Base-by-base conservation (phyloP, 257 asterid genomes). In the Sherardia arvensis region DNA sequence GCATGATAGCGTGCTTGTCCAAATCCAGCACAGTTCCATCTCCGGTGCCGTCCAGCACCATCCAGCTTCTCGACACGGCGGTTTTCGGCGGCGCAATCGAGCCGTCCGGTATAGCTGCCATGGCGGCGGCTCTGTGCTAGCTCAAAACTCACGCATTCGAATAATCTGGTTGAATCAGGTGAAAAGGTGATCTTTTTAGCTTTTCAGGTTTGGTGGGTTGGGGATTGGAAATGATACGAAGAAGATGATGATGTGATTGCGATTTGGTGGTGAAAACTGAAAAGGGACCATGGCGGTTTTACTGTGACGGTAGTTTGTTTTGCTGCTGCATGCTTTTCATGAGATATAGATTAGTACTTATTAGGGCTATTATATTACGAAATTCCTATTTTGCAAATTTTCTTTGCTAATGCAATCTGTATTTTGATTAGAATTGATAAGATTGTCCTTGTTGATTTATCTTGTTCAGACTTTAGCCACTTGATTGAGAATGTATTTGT, bases 1-100 rank as follows among this genome's bases (percentile, higher is more conserved):
- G 78, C 97, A 92, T 83, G 21, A 89, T 85, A 36, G 81, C 87
- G 58, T 75, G 78, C 78, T 84, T 92, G 74, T 92, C 96, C 88
- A 90, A 78, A 82, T 92, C 97, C 78, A 87, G 8, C 6, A 82
- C 73, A 17, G 63, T 67, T 51, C 90, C 91, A 30, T 80, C 65
- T 12, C 99, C 99, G 6, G 62, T 79, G 45, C 76, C 70, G 66
- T 87, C 85, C 62, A 92, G 40, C 53, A 80, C 32, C 34, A 84
- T 80, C 97, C 97, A 92, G 74, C 76, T 83, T 76, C 94, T 85
- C 0, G 85, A 76, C 80, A 80, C 83, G 1, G 80, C 84, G 18
- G 70, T 71, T 76, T 89, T 89, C 34, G 30, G 30, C 59, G 59
- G 30, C 34, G 58, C 78, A 62, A 67, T 12, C 17, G 60, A 68